These are phyloP conservation scores for Lichtheimia corymbifera DNA, from an alignment of 371 early-diverging fungal genomes.

Conservation along the genomic window DNA sequence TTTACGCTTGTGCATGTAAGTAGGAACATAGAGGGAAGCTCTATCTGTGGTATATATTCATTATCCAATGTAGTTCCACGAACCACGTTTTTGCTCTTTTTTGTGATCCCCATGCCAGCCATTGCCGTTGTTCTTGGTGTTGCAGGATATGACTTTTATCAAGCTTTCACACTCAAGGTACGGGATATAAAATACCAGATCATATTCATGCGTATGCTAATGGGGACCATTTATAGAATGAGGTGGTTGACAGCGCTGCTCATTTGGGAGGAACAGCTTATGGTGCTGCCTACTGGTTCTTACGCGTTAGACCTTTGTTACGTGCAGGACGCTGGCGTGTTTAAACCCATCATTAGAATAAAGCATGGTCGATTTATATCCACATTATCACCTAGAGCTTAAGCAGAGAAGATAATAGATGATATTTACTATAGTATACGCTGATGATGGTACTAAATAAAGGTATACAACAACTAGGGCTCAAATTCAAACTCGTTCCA, in stretches of 20 bases:
- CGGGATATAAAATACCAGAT: not conserved
- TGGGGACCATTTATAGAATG: conserved; percentile 19
- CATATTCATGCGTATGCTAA: not conserved
- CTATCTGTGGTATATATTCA: not conserved
- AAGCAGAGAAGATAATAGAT: too few species aligned
- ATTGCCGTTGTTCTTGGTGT: conserved; percentile 49
- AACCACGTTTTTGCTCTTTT: conserved; percentile 57
- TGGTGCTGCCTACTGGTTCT: conserved; percentile 58
- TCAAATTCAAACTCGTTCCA: conserved; percentile 31
- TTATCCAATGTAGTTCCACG: conserved; percentile 35
- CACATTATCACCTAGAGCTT: too few species aligned
- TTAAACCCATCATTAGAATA: not conserved
- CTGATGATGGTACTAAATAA: conserved; percentile 26
- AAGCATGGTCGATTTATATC: too few species aligned
- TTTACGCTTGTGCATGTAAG: conserved; percentile 55
- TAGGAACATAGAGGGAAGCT: not conserved
- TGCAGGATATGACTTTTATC: conserved; percentile 43
- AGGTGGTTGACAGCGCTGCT: conserved; percentile 56
- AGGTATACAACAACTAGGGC: not conserved
- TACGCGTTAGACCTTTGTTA: conserved; percentile 47
- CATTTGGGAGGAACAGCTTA: conserved; percentile 61
- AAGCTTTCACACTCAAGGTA: conserved; percentile 39
- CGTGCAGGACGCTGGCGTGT: conserved; percentile 34
- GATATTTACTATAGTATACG: too few species aligned
- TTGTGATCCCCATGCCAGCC: conserved; percentile 62